A percentile compares a stretch with the other conserved stretches of the same genome.
Evolutionary conservation across 495 filamentous ascomycete genomes (phyloP).

Genomic region (Platismatia glauca): DNA sequence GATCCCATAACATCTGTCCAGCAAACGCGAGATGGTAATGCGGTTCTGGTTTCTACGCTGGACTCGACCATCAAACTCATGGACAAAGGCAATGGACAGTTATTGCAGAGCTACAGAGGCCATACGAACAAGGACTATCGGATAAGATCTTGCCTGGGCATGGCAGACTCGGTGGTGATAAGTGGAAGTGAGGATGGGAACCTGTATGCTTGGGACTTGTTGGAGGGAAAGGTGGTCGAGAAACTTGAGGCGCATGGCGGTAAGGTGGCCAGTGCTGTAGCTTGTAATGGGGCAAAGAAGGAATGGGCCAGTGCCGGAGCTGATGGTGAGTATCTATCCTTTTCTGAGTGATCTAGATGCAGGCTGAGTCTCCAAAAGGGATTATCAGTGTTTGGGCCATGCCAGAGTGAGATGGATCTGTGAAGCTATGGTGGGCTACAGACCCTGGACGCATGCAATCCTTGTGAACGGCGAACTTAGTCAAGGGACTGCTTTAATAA

Average conservation of each 20-base stretch:
- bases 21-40: conserved; percentile 61
- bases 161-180: conserved; percentile 66
- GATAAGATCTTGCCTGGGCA: conserved; percentile 62
- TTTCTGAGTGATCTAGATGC: not conserved
- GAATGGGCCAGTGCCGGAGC: conserved; percentile 57
- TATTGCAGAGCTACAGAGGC: conserved; percentile 62
- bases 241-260: conserved; percentile 49
- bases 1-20: conserved; percentile 55
- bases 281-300: conserved; percentile 63
- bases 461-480: not conserved
- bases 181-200: conserved; percentile 73
- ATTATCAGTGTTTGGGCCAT: conserved; percentile 23
- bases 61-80: conserved; percentile 73
- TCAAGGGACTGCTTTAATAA: not conserved
- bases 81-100: conserved; percentile 64
- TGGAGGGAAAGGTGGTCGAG: conserved; percentile 60
- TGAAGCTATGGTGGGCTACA: not conserved
- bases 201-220: conserved; percentile 84
- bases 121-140: conserved; percentile 61
- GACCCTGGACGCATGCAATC: not conserved
- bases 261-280: conserved; percentile 54
- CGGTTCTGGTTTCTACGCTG: conserved; percentile 63
- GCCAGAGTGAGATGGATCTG: conserved; percentile 1
- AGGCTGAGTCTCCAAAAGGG: conserved; percentile 17
- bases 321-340: conserved; percentile 37